These are phyloP conservation scores for Fusarium pilosicola DNA, from an alignment of 2,329 filamentous ascomycete genomes.

Conservation along the genomic window DNA sequence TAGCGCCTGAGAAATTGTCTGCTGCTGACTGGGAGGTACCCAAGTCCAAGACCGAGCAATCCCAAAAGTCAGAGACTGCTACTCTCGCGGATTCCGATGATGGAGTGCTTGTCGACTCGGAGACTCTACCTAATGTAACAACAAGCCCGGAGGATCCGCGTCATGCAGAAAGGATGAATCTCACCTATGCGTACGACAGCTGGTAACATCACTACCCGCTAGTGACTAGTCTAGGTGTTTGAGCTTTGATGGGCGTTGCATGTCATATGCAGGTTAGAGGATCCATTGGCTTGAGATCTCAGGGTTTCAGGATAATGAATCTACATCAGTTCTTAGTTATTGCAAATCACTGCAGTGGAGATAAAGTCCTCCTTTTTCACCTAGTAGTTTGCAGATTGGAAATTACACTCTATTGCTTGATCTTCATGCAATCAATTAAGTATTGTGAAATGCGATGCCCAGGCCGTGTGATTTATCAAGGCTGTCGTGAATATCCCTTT, in stretches of 20 bases:
- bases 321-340: too few relatives aligned
- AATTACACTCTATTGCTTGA: neutral
- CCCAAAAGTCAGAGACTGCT: neutral
- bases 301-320: too few relatives aligned
- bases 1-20: neutral
- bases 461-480: fast-evolving
- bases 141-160: neutral
- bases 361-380: too few relatives aligned
- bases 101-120: neutral
- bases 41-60: neutral
- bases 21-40: neutral
- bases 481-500: neutral
- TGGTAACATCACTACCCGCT: neutral
- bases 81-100: neutral
- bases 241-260: neutral
- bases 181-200: neutral
- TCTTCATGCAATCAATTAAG: neutral
- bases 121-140: neutral
- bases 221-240: neutral
- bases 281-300: fast-evolving
- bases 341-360: too few relatives aligned
- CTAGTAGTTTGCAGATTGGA: neutral
- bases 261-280: too few relatives aligned
- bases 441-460: fast-evolving
- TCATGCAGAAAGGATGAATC: neutral